A percentile compares a stretch with the other conserved stretches of the same genome.
These are phyloP conservation scores for Microstegium vimineum DNA, from an alignment of 176 grass and related monocot genomes.

Conservation along the genomic window DNA sequence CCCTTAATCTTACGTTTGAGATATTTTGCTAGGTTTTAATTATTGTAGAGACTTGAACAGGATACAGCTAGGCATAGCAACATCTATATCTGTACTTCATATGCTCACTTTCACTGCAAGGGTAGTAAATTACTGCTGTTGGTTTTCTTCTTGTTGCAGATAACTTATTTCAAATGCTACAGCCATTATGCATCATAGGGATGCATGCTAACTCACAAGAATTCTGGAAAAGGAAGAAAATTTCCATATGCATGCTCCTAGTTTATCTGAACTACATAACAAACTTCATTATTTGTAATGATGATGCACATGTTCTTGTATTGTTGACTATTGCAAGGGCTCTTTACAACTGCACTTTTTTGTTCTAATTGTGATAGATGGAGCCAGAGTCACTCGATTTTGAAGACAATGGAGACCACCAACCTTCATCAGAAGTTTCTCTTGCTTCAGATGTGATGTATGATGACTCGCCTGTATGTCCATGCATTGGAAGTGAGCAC, in stretches of 20 bases:
- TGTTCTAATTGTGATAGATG: constrained; percentile 36
- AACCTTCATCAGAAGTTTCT: constrained; percentile 44
- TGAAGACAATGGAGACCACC: constrained; percentile 27
- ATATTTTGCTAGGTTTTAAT: not conserved
- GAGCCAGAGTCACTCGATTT: constrained; percentile 32
- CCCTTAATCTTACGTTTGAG: not conserved
- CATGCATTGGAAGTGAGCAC: constrained; percentile 66
- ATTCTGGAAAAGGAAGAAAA: not conserved
- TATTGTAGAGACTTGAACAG: not conserved
- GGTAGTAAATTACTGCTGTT: not conserved
- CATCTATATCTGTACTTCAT: not conserved
- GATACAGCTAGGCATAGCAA: not conserved
- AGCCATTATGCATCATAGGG: not conserved
- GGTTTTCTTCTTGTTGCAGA: not conserved
- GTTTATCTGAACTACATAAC: constrained; percentile 4
- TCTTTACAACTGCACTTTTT: constrained; percentile 3
- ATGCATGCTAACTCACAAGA: constrained; percentile 7
- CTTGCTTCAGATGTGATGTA: constrained; percentile 36
- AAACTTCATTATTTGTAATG: constrained; percentile 16
- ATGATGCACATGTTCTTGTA: constrained; percentile 10
- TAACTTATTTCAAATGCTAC: not conserved
- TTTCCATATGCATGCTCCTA: not conserved
- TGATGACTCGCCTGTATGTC: constrained; percentile 52
- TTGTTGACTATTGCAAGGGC: constrained; percentile 4
- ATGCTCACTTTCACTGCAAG: not conserved